Evolutionary conservation across 78 protist genomes (phyloP).

Genomic region (Dictyostelium citrinum): DNA sequence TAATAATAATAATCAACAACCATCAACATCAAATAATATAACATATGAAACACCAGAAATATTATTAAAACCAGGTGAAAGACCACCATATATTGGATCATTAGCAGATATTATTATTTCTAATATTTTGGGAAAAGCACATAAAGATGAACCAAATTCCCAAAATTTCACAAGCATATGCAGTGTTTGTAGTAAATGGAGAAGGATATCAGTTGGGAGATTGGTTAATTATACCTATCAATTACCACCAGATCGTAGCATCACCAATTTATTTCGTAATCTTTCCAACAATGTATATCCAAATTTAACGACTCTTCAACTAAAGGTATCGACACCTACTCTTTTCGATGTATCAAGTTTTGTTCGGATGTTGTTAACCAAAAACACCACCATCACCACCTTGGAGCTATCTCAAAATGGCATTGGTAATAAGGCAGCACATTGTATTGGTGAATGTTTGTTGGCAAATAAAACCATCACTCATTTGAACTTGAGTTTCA

Average conservation of each 20-base stretch:
- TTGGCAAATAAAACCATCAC: slow-evolving; percentile 29
- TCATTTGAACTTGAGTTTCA: slow-evolving; percentile 39
- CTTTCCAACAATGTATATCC: slow-evolving; percentile 41
- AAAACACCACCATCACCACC: slow-evolving; percentile 9
- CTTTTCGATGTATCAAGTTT: slow-evolving; percentile 44
- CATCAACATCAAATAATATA: background rate
- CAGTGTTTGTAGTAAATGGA: slow-evolving; percentile 34
- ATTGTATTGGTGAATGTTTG: slow-evolving; percentile 44
- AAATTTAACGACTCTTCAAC: slow-evolving; percentile 10
- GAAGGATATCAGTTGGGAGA: slow-evolving; percentile 5
- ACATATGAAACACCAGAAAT: slow-evolving; percentile 49
- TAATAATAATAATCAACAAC: background rate
- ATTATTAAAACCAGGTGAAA: slow-evolving; percentile 39
- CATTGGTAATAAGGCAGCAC: slow-evolving; percentile 72
- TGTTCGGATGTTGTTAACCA: slow-evolving; percentile 13
- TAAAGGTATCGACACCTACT: slow-evolving; percentile 57
- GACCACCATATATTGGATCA: slow-evolving; percentile 42
- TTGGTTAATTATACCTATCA: slow-evolving; percentile 31
- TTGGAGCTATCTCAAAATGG: slow-evolving; percentile 68
- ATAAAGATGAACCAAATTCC: slow-evolving; percentile 59
- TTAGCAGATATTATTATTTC: slow-evolving; percentile 10
- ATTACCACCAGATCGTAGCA: slow-evolving; percentile 39
- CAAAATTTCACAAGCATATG: slow-evolving; percentile 4
- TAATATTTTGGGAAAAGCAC: slow-evolving; percentile 44
- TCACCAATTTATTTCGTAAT: slow-evolving; percentile 37